Percentiles rank a stretch among this genome's conserved stretches.
These are phyloP conservation scores for Sporothrix globosa DNA, from an alignment of 2,329 filamentous ascomycete genomes.

Conservation along the genomic window DNA sequence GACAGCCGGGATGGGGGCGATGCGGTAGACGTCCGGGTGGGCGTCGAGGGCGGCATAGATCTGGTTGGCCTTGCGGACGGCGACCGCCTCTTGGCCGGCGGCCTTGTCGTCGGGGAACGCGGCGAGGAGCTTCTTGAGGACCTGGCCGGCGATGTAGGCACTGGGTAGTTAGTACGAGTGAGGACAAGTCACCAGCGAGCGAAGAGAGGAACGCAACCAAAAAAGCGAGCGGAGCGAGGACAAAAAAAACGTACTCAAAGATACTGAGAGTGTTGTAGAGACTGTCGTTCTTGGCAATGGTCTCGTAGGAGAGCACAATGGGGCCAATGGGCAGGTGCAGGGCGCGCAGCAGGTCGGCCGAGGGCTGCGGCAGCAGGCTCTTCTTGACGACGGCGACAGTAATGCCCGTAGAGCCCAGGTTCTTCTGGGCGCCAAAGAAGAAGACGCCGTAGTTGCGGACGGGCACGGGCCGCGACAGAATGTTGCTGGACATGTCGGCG, in stretches of 20 bases:
- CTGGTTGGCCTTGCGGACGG: slow-evolving; percentile 72
- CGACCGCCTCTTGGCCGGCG: slow-evolving; percentile 72
- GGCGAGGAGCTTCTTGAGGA: slow-evolving; percentile 74
- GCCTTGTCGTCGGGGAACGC: slow-evolving; percentile 69
- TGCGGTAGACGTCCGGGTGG: slow-evolving; percentile 69
- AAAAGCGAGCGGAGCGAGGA: not conserved
- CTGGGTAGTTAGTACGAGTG: slow-evolving; percentile 46
- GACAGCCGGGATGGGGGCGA: slow-evolving; percentile 74
- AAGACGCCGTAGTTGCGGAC: slow-evolving; percentile 79
- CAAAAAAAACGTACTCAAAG: slow-evolving; percentile 66
- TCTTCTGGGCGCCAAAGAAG: slow-evolving; percentile 95
- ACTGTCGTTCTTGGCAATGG: slow-evolving; percentile 87
- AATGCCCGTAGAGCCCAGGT: slow-evolving; percentile 82
- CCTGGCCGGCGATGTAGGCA: slow-evolving; percentile 87
- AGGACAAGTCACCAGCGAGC: not conserved
- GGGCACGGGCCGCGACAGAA: slow-evolving; percentile 78
- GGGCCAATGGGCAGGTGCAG: slow-evolving; percentile 78
- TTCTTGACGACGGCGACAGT: slow-evolving; percentile 86
- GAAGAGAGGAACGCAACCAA: not conserved
- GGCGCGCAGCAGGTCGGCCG: slow-evolving; percentile 69
- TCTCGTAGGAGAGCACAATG: slow-evolving; percentile 79
- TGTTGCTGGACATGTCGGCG: slow-evolving; percentile 93
- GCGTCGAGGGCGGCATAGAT: slow-evolving; percentile 80
- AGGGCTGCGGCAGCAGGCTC: slow-evolving; percentile 73
- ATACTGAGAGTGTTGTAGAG: slow-evolving; percentile 96